Base-by-base conservation (phyloP, 306 rosid genomes). In the Corylus americana region DNA sequence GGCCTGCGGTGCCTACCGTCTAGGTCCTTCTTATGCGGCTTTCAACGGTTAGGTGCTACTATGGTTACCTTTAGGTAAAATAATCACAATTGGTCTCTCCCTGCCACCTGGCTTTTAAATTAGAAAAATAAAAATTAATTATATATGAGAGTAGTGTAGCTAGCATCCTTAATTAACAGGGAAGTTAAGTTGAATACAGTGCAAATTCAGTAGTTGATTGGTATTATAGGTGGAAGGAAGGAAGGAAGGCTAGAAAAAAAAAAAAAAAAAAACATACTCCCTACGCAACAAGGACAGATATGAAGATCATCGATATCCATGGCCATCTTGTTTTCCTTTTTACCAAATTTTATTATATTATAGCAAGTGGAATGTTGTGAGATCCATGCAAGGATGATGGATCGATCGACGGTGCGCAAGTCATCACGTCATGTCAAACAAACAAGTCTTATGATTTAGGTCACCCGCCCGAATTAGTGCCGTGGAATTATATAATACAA, bases 401-500 rank as follows among this genome's bases (percentile, higher is more conserved):
- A 39, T 39, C 0, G 45, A 42, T 42, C 8, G 45, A 42, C 7
- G 54, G 77, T 59, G 67, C 80, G 73, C 61, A 81, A 22, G 25
- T 22, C 25, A 22, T 22, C 25, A 22, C 25, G 25, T 22, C 25
- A 22, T 76, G 81, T 75, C 48, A 58, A 68, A 77, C 80, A 51
- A 63, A 17, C 20, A 76, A 50, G 78, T 80, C 83, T 57, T 68
- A 57, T 71, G 75, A 87, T 84, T 87, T 90, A 83, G 94, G 94
- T 85, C 75, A 88, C 84, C 92, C 35, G 84, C 87, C 87, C 82
- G 45, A 48, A 79, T 83, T 75, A 61, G 81, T 83, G 80, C 78
- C 78, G 69, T 86, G 62, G 27, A 83, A 59, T 75, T 31, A 13
- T 51, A 70, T 45, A 44, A 22, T 22, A 22, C 25, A 22, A 22